A percentile compares a stretch with the other conserved stretches of the same genome.
phyloP scores from a whole-genome alignment of 345 rosid species.

The Carallia brachiata region DNA sequence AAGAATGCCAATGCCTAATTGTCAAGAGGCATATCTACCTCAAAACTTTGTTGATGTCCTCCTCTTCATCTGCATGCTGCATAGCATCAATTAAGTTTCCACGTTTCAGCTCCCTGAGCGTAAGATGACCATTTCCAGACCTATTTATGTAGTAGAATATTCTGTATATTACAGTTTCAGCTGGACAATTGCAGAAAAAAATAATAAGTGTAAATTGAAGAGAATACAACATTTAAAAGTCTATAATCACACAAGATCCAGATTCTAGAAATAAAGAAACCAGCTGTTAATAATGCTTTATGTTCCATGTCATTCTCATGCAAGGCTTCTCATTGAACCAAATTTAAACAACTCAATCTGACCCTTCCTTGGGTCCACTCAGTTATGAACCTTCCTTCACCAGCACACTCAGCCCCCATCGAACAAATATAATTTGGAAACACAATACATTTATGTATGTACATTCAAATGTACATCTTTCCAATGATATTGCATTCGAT shows the following conservation, averaged over 20 bases:
- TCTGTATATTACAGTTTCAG: constrained; percentile 98
- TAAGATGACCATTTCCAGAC: constrained; percentile 77
- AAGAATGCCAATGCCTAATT: constrained; percentile 8
- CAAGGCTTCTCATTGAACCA: neutral
- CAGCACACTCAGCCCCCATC: no score
- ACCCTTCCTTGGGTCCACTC: no score
- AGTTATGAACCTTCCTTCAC: no score
- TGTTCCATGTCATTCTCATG: neutral
- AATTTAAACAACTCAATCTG: constrained; percentile 1
- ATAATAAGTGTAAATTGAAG: constrained; percentile 18
- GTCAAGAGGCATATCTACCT: constrained; percentile 45
- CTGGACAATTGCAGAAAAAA: constrained; percentile 48
- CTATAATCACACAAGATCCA: neutral
- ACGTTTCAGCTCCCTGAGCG: constrained; percentile 87
- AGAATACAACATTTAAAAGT: neutral
- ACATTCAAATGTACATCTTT: no score
- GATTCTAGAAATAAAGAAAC: neutral
- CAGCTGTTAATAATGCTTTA: neutral
- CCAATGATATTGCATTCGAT: no score
- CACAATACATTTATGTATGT: no score
- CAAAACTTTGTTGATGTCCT: constrained; percentile 93
- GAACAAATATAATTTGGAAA: no score
- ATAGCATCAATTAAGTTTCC: constrained; percentile 84
- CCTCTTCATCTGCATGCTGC: constrained; percentile 96
- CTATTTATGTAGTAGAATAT: constrained; percentile 92